Base-by-base conservation (phyloP, 371 early-diverging fungal species). In the Mortierella sp. region DNA sequence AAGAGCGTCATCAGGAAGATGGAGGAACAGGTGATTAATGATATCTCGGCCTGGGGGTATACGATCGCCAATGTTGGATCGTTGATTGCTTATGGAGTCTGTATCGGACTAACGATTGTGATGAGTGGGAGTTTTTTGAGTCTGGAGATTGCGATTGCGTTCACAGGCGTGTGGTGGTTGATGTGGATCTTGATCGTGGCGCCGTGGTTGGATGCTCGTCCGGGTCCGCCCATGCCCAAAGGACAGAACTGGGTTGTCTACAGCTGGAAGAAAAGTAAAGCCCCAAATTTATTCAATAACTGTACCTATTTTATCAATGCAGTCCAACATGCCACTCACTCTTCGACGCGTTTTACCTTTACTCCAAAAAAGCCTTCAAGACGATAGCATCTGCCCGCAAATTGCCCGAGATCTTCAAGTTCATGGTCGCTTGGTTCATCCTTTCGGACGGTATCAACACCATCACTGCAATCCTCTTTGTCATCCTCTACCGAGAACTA, bases 171-270 rank as follows among this genome's bases (percentile, higher is more conserved):
- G 1, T 91, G 89, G 90, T 90, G 89, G 89, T 61, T 85, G 7
- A 77, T 88, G 34, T 67, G 86, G 67, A 65, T 80, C 29, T 26
- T 84, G 39, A 69, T 85, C 34, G 66, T 85, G 5, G 37, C 79
- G 22, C 78, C 79, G 16, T 87, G 80, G 80, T 64, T 92, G 58
- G 85, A 83, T 47, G 78, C 87, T 9, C 84, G 92, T 14, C 90
- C 91, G 2, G 91, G 91, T 6, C 89, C 89, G 0, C 92, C 92
- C 5, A 74, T 93, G 47, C 93, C 93, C 9, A 74, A 74, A 44
- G 88, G 88, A 39, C 81, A 79, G 22, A 91, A 86, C 71, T 87
- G 81, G 67, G 19, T 89, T 43, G 50, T 76, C 1, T 88, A 82
- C 66, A 86, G 88, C 7, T 87, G 86, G 86, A 88, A 88, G 66